A percentile compares a stretch with the other conserved stretches of the same genome.
Evolutionary conservation across 148 eudicot genomes (phyloP).

Genomic region (Amaranthus palmeri): DNA sequence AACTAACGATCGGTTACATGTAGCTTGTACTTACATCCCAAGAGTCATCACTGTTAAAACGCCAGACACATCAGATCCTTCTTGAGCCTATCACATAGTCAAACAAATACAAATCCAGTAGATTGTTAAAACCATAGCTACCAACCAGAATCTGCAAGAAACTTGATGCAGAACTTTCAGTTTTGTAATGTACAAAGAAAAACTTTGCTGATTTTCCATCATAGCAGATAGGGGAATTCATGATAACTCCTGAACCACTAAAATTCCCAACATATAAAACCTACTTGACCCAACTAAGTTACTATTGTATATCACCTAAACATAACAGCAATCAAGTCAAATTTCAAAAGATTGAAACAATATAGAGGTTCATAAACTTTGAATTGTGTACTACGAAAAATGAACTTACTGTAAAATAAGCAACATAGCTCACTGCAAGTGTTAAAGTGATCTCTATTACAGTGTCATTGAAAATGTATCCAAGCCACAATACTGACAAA

Average conservation of each 20-base stretch:
- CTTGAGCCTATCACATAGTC: conserved; percentile 67
- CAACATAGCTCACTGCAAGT: conserved; percentile 91
- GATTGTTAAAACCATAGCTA: not conserved
- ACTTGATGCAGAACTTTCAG: not conserved
- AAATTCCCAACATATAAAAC: not conserved
- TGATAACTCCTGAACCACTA: not conserved
- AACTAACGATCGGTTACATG: conserved; percentile 3
- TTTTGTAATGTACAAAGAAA: not conserved
- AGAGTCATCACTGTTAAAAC: conserved; percentile 91
- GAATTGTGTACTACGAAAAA: conserved; percentile 14
- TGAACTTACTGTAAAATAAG: conserved; percentile 77
- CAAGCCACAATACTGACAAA: conserved; percentile 89
- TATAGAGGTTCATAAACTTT: not conserved
- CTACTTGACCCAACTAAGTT: not conserved
- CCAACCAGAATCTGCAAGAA: not conserved
- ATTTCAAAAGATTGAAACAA: too few species aligned
- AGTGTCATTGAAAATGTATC: conserved; percentile 89
- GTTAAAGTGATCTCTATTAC: conserved; percentile 90
- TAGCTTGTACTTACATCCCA: conserved; percentile 70
- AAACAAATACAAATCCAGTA: conserved; percentile 7
- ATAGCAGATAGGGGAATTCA: not conserved
- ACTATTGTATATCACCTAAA: too few species aligned
- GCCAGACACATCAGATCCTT: conserved; percentile 78
- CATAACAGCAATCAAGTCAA: too few species aligned
- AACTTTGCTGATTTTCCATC: not conserved